Evolutionary conservation across 768 basidiomycete species (phyloP).

Genomic region (Lactifluus hygrophoroides): DNA sequence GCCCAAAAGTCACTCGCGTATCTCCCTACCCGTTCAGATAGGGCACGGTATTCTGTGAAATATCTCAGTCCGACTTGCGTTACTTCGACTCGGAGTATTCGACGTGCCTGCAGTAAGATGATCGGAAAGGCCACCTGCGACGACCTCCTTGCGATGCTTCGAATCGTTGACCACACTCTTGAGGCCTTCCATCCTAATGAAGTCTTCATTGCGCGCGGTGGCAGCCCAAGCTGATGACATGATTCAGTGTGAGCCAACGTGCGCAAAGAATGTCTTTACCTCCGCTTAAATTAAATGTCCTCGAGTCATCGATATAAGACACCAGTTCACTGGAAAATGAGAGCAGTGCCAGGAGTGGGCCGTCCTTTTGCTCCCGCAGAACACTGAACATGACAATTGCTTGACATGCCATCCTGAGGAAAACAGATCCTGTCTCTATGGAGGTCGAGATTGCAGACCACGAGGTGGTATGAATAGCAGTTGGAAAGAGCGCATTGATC

Average conservation of each 20-base stretch:
- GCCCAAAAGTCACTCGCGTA: conserved; percentile 12
- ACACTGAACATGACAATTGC: conserved; percentile 51
- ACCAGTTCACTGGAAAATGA: too few relatives aligned
- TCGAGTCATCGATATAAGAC: too few relatives aligned
- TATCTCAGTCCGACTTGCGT: too few relatives aligned
- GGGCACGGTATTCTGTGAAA: conserved; percentile 3
- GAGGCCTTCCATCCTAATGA: conserved; percentile 54
- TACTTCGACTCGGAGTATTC: too few relatives aligned
- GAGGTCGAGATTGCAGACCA: conserved; percentile 49
- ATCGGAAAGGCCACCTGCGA: conserved; percentile 52
- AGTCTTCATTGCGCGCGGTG: conserved; percentile 54
- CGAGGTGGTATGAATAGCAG: conserved; percentile 36
- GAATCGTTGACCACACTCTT: conserved; percentile 44
- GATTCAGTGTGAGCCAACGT: too few relatives aligned
- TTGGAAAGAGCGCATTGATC: conserved; percentile 43
- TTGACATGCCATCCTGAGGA: conserved; percentile 48
- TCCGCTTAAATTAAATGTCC: too few relatives aligned
- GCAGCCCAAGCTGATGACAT: conserved; percentile 81
- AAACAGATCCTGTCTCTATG: conserved; percentile 34
- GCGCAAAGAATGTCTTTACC: too few relatives aligned
- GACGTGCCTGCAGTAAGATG: conserved; percentile 38
- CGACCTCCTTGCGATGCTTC: conserved; percentile 61
- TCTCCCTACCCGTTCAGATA: conserved; percentile 12
- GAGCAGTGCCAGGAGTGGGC: too few relatives aligned
- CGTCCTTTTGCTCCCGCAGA: conserved; percentile 56